phyloP scores from a whole-genome alignment of 257 asterid genomes.

The Solanum microdontum region DNA sequence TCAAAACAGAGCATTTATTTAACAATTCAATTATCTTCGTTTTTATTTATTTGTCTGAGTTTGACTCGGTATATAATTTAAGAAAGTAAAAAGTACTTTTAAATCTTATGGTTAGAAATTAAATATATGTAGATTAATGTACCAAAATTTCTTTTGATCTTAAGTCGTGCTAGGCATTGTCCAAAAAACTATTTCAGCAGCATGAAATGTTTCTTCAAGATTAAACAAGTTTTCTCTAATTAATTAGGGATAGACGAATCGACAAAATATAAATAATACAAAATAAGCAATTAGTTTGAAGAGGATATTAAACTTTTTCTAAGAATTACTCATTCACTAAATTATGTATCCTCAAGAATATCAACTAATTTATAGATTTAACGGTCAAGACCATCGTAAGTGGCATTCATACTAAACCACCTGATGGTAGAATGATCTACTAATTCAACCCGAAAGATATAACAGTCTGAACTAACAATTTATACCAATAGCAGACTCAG shows the following conservation, averaged over 20 bases:
- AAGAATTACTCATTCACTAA: neutral
- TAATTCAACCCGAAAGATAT: too few relatives aligned
- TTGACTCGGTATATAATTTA: neutral
- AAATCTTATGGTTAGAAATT: neutral
- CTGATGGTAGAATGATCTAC: too few relatives aligned
- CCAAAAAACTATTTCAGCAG: neutral
- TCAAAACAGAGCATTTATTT: neutral
- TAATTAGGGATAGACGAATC: neutral
- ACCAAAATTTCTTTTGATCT: neutral
- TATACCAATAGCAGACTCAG: neutral
- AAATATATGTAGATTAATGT: neutral
- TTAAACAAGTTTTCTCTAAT: too few relatives aligned
- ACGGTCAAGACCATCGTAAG: too few relatives aligned
- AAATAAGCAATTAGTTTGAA: neutral
- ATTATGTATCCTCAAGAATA: neutral
- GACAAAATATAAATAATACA: too few relatives aligned
- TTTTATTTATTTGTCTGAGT: too few relatives aligned
- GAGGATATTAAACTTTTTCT: neutral
- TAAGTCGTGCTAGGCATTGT: neutral
- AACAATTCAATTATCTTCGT: too few relatives aligned
- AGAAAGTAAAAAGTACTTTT: neutral
- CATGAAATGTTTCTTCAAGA: neutral
- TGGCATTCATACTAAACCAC: neutral
- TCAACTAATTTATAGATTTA: neutral
- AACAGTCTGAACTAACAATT: neutral